Evolutionary conservation across 805 yeast genomes (phyloP), one percentile per base, ranked within the genome.

Genomic region (Kazachstania psychrophila): DNA sequence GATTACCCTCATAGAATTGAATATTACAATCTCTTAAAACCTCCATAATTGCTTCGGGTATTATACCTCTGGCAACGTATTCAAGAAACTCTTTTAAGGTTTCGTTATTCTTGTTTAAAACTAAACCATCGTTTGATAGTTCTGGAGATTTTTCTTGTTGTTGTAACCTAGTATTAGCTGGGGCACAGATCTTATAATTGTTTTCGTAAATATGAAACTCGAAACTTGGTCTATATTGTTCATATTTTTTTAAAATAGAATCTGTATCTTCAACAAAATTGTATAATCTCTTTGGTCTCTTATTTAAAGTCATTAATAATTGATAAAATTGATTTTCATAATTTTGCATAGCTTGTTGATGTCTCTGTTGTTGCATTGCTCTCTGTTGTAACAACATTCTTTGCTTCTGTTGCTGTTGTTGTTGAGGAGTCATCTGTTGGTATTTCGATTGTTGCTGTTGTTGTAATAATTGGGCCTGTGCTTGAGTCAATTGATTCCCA

Each of bases 121-220:
- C 81, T 33, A 83, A 72, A 6, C 94, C 86, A 48, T 88, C 96
- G 25, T 52, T 54, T 5, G 55, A 45, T 13, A 49, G 31, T 32
- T 56, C 57, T 6, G 56, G 56, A 3, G 49, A 40, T 52, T 70
- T 72, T 27, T 51, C 60, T 50, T 51, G 54, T 39, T 52, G 56
- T 34, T 54, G 59, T 26, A 55, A 35, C 33, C 62, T 45, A 16
- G 60, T 49, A 36, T 57, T 57, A 9, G 61, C 60, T 35, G 82
- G 89, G 45, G 83, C 84, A 44, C 94, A 94, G 64, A 89, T 88
- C 42, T 94, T 73, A 58, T 78, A 89, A 60, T 88, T 95, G 39
- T 85, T 86, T 49, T 86, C 92, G 60, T 84, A 88, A 17, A 89
- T 86, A 52, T 89, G 96, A 50, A 89, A 79, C 45, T 78, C 94